Base-by-base conservation (phyloP, 306 rosid species). In the Alnus glutinosa region DNA sequence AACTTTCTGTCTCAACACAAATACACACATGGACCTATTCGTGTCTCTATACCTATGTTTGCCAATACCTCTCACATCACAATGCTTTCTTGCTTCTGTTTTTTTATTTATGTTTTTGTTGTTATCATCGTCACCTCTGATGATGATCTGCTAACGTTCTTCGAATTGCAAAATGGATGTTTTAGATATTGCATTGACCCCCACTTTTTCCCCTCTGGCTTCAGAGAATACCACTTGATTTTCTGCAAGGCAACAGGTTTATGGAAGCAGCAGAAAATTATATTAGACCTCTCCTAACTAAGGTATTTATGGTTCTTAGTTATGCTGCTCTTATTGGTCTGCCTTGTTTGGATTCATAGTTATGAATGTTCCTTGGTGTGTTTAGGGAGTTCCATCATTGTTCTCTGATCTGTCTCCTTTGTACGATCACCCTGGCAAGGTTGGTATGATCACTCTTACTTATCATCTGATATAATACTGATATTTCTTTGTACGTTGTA, bases 141-240 rank as follows among this genome's bases (percentile, higher is more conserved):
- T n/a, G 23, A 18, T 67, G 34, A 37, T 42, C 16, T 64, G 70
- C 28, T 37, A 55, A 10, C 4, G 75, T 42, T 13, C 19, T 51
- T 44, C 51, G 23, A 50, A 71, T 3, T 76, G 58, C 14, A 47
- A 74, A 47, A 70, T 57, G 39, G 39, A 49, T 34, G 64, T 76
- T 62, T 46, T 57, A 6, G 52, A 74, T 73, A 23, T 12, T 52
- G 32, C 48, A 48, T 69, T 82, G 59, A 46, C 74, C 78, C 71
- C 73, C 52, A 30, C 42, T 76, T 77, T 73, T 13, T 85, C 79
- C 70, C 75, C 63, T 44, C 47, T 79, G 57, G 70, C 75, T 63
- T 64, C 90, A 95, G 99, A 91, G 99, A 87, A 91, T 95, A 85
- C 98, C 99, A 28, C 98, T 95, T 79, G 99, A 95, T 86, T 95